Conservation (phyloP, 148 eudicot species). For the Silene latifolia region DNA sequence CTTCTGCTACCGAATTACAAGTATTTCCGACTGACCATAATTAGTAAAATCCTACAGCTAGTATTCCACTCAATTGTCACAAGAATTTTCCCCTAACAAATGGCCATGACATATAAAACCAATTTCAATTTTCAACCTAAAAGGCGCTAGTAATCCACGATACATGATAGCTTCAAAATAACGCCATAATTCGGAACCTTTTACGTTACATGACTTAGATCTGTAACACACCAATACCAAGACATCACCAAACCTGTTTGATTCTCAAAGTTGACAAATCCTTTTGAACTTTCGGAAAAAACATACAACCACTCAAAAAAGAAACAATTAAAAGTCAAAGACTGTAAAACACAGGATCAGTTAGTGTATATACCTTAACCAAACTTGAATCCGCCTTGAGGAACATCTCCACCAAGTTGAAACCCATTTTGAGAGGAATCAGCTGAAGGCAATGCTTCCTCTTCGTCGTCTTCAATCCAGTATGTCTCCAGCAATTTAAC, state of each 20-base stretch:
- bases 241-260: background rate
- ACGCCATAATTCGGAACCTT: too few relatives aligned
- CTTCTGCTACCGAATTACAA: too few relatives aligned
- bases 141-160: too few relatives aligned
- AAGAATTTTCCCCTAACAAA: too few relatives aligned
- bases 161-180: too few relatives aligned
- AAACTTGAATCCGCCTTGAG: constrained; percentile 84
- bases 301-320: background rate
- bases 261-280: background rate
- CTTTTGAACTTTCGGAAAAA: background rate
- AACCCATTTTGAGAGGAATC: constrained; percentile 71
- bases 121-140: too few relatives aligned
- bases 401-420: constrained; percentile 66
- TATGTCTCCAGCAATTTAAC: constrained; percentile 79
- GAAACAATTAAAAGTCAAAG: background rate
- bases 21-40: too few relatives aligned
- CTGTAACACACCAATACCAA: background rate
- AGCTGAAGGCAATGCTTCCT: constrained; percentile 57
- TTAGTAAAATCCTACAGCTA: too few relatives aligned
- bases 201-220: too few relatives aligned
- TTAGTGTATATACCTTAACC: constrained; percentile 38
- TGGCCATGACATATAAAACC: too few relatives aligned
- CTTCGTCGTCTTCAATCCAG: constrained; percentile 87
- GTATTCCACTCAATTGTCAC: too few relatives aligned
- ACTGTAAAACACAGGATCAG: background rate